A percentile compares a stretch with the other conserved stretches of the same genome.
These are phyloP conservation scores for Mycena kentingensis DNA, from an alignment of 768 basidiomycete genomes.

Conservation along the genomic window DNA sequence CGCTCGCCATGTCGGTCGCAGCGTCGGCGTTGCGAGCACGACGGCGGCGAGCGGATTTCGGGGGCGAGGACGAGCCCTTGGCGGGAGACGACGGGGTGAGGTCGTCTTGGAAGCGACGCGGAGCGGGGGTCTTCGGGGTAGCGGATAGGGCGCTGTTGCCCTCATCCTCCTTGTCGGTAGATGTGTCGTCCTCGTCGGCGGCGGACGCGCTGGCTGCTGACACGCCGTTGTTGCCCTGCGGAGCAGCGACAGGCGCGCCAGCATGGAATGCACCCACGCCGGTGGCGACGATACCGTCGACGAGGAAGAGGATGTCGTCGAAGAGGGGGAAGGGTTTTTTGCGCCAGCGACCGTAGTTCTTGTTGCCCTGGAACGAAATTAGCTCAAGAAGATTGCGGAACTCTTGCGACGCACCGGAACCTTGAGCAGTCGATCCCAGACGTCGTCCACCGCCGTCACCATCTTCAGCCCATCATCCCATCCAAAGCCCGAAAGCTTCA, in stretches of 20 bases:
- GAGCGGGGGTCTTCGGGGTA: neutral
- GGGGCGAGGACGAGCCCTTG: constrained; percentile 4
- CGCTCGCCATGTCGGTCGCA: constrained; percentile 6
- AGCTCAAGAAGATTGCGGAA: neutral
- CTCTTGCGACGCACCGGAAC: constrained; percentile 9
- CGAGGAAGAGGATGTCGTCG: constrained; percentile 15
- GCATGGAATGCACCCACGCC: constrained; percentile 11
- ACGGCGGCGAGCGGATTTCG: neutral
- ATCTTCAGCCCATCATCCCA: constrained; percentile 29
- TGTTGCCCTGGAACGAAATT: constrained; percentile 17
- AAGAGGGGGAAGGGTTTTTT: constrained; percentile 17
- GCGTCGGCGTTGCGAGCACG: constrained; percentile 6
- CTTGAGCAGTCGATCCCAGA: constrained; percentile 21
- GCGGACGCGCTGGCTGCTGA: no score
- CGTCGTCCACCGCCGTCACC: constrained; percentile 32
- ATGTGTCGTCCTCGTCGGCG: no score
- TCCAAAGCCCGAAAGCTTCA: constrained; percentile 28
- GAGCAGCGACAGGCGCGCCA: no score
- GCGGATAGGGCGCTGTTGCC: no score
- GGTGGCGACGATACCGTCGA: constrained; percentile 10
- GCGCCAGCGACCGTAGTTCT: constrained; percentile 24
- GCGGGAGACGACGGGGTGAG: neutral
- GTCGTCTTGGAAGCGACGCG: neutral
- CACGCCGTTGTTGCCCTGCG: no score
- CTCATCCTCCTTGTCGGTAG: no score